These are phyloP conservation scores for Gloeostereum incarnatum DNA, from an alignment of 768 basidiomycete genomes.

Conservation along the genomic window DNA sequence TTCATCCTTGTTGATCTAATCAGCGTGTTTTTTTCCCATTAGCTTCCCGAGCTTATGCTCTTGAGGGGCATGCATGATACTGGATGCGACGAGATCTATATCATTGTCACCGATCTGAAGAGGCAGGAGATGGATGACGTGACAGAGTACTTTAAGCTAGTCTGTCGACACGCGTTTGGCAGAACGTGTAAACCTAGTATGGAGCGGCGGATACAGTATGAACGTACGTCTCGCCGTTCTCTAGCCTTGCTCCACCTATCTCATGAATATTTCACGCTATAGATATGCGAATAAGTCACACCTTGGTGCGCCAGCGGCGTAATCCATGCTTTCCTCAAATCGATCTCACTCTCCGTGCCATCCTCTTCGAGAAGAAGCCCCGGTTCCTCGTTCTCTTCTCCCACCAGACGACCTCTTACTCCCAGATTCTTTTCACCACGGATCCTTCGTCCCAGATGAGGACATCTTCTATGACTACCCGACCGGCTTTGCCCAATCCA, in stretches of 20 bases:
- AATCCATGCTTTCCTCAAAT: conserved; percentile 78
- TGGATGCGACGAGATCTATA: conserved; percentile 70
- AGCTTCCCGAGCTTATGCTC: conserved; percentile 77
- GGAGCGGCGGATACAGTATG: conserved; percentile 56
- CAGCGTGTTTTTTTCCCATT: conserved; percentile 5
- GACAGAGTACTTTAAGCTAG: conserved; percentile 71
- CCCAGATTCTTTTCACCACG: conserved; percentile 76
- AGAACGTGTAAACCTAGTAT: conserved; percentile 56
- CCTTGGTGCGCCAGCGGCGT: conserved; percentile 58
- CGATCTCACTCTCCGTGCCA: conserved; percentile 68
- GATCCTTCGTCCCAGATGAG: conserved; percentile 58
- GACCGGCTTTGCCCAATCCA: conserved; percentile 69
- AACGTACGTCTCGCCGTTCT: conserved; percentile 49
- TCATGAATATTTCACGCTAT: conserved; percentile 5
- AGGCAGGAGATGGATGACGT: conserved; percentile 75
- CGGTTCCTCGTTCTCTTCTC: conserved; percentile 75
- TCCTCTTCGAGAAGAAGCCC: conserved; percentile 67
- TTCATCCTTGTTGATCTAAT: conserved; percentile 6
- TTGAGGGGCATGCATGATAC: conserved; percentile 74
- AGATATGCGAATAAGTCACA: conserved; percentile 64
- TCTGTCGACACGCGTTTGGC: conserved; percentile 56
- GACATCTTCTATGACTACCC: conserved; percentile 74
- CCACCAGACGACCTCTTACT: conserved; percentile 72
- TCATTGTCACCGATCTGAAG: conserved; percentile 75
- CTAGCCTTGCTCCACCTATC: conserved; percentile 1